These are phyloP conservation scores for Sedum album DNA, from an alignment of 164 flowering plant species.

Conservation along the genomic window DNA sequence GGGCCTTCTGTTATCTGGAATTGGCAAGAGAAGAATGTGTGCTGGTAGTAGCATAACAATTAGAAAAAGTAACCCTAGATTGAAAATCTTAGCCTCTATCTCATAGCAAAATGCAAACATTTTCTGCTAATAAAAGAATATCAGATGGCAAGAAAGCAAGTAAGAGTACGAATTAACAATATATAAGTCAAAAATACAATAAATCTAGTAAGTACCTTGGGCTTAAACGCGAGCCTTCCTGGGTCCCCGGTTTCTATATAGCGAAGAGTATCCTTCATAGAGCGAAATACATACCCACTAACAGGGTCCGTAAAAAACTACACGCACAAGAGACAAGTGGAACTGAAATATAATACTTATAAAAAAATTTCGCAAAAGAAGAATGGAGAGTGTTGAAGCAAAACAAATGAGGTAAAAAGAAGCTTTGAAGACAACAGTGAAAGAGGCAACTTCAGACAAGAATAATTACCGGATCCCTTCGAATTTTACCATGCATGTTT, in stretches of 20 bases:
- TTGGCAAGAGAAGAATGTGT: background rate
- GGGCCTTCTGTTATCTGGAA: background rate
- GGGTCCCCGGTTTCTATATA: conserved; percentile 39
- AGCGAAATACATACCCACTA: conserved; percentile 46
- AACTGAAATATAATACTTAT: background rate
- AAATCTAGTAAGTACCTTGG: conserved; percentile 10
- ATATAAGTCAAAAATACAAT: background rate
- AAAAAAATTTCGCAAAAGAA: background rate
- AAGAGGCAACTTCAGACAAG: conserved; percentile 5
- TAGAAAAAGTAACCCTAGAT: background rate
- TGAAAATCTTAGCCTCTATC: background rate
- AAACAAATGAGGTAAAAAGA: background rate
- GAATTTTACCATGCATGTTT: conserved; percentile 17
- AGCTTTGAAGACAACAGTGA: background rate
- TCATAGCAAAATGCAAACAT: background rate
- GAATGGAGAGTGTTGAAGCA: background rate
- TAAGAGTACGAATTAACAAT: background rate
- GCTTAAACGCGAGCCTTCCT: conserved; percentile 24
- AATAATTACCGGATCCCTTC: conserved; percentile 42
- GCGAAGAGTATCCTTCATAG: conserved; percentile 45
- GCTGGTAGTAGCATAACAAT: background rate
- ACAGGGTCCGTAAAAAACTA: conserved; percentile 71
- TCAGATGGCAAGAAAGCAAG: background rate
- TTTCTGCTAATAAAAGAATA: background rate
- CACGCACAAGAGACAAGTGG: conserved; percentile 11